Evolutionary conservation across 768 basidiomycete genomes (phyloP).

Genomic region (Termitomyces sp.): DNA sequence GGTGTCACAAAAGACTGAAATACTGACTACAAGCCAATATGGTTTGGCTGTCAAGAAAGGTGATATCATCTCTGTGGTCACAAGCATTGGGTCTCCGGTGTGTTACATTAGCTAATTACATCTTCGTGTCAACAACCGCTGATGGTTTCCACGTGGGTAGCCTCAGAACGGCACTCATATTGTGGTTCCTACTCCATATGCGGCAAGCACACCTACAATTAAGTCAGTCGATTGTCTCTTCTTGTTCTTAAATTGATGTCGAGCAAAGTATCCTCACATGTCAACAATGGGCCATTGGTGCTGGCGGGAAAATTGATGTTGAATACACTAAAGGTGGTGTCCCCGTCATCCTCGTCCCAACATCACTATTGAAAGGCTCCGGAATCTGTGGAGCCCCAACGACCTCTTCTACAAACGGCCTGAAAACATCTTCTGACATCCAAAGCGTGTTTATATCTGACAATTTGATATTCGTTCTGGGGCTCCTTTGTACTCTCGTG

Average conservation of each 20-base stretch:
- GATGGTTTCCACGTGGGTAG: constrained; percentile 22
- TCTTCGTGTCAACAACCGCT: not conserved
- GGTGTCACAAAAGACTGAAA: constrained; percentile 44
- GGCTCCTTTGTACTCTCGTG: not conserved
- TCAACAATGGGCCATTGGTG: constrained; percentile 62
- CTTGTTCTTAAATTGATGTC: not conserved
- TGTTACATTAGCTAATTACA: constrained; percentile 12
- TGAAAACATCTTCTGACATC: not conserved
- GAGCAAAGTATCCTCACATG: constrained; percentile 55
- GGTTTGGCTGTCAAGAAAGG: constrained; percentile 67
- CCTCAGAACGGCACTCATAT: constrained; percentile 51
- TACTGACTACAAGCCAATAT: constrained; percentile 44
- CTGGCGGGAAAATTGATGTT: constrained; percentile 54
- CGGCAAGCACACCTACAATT: constrained; percentile 40
- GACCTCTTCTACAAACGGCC: not conserved
- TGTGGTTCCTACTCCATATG: constrained; percentile 53
- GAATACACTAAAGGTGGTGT: constrained; percentile 62
- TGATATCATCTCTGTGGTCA: constrained; percentile 53
- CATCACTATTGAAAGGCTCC: constrained; percentile 28
- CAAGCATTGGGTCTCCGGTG: constrained; percentile 73
- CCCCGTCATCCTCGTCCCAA: constrained; percentile 51
- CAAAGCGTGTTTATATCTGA: not conserved
- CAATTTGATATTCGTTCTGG: not conserved
- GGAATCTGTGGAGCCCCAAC: constrained; percentile 29
- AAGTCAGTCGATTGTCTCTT: constrained; percentile 38